Base-by-base conservation (phyloP, 2,329 filamentous ascomycete genomes). In the Penicillium digitatum region DNA sequence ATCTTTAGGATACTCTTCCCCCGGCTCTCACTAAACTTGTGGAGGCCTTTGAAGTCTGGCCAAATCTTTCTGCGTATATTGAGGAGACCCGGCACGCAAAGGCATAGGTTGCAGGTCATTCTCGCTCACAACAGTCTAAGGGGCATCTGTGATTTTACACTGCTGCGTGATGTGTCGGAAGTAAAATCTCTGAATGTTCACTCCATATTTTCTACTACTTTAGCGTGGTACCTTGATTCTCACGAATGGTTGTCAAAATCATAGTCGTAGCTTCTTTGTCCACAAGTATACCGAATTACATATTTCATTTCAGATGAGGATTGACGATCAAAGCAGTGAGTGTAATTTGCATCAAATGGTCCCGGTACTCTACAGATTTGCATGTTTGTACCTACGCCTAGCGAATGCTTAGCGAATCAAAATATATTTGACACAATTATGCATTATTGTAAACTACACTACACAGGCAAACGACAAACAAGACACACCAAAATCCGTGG, bases 381-480 rank as follows among this genome's bases (percentile, higher is more conserved):
- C 26, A 6, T 40, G 14, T n/a, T 42, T 12, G 11, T 27, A 27
- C 9, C 9, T 42, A 18, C 10, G 14, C 14, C 9, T 22, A 22
- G 29, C 32, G 7, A 32, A n/a, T n/a, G n/a, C n/a, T n/a, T 2
- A 45, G 24, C 18, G 31, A 26, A 45, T n/a, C n/a, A n/a, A n/a
- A n/a, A n/a, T n/a, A 27, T 45, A 45, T 45, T 37, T 26, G 26
- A 45, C 52, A 45, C 26, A 12, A 60, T 60, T 62, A 60, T 59
- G 47, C 38, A 40, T 60, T 52, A 60, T 60, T 51, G 47, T 61
- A 55, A 58, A 47, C 55, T 62, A 64, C 59, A 61, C 57, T 60
- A 62, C 56, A 63, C 57, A 51, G 20, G 32, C 35, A 38, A 39
- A 57, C 14, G 18, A 39, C 16, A 32, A 27, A 34, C 26, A 26